These are phyloP conservation scores for Coriaria nepalensis DNA, from an alignment of 306 rosid genomes.

Conservation along the genomic window DNA sequence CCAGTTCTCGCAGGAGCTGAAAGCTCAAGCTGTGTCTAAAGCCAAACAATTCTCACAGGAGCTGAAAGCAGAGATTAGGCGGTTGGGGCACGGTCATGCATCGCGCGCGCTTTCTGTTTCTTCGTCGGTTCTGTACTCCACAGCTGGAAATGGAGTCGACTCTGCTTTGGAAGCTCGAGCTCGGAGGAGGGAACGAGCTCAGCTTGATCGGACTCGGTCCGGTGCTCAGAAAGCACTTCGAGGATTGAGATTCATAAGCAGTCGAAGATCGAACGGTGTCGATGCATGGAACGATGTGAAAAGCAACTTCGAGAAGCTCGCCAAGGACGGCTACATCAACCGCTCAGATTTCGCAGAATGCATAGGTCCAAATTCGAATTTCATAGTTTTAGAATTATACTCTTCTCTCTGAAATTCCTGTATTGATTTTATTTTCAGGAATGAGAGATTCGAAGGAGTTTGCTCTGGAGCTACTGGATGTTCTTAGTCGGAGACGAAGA, in stretches of 20 bases:
- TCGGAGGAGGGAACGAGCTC: slow-evolving; percentile 74
- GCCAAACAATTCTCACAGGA: slow-evolving; percentile 88
- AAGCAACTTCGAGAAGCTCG: slow-evolving; percentile 44
- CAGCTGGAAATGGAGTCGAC: slow-evolving; percentile 32
- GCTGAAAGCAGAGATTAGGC: slow-evolving; percentile 47
- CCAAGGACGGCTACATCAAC: slow-evolving; percentile 59
- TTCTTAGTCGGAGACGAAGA: slow-evolving; percentile 67
- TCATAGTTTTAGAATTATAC: no score
- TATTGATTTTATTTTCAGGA: slow-evolving; percentile 22
- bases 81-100: slow-evolving; percentile 61
- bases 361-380: slow-evolving; percentile 87
- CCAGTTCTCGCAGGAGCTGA: slow-evolving; percentile 88
- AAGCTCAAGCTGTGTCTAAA: slow-evolving; percentile 84
- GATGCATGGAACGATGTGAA: slow-evolving; percentile 78
- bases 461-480: slow-evolving; percentile 74
- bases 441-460: slow-evolving; percentile 92
- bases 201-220: slow-evolving; percentile 77
- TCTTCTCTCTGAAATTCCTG: no score
- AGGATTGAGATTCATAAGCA: slow-evolving; percentile 69
- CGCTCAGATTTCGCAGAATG: slow-evolving; percentile 91
- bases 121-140: slow-evolving; percentile 16
- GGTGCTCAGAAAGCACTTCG: slow-evolving; percentile 82
- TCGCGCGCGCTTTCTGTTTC: slow-evolving; percentile 35
- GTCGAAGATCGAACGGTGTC: slow-evolving; percentile 36
- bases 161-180: slow-evolving; percentile 74